A percentile compares a stretch with the other conserved stretches of the same genome.
phyloP scores from a whole-genome alignment of 2,329 filamentous ascomycete species.

The Aspergillus cejpii region DNA sequence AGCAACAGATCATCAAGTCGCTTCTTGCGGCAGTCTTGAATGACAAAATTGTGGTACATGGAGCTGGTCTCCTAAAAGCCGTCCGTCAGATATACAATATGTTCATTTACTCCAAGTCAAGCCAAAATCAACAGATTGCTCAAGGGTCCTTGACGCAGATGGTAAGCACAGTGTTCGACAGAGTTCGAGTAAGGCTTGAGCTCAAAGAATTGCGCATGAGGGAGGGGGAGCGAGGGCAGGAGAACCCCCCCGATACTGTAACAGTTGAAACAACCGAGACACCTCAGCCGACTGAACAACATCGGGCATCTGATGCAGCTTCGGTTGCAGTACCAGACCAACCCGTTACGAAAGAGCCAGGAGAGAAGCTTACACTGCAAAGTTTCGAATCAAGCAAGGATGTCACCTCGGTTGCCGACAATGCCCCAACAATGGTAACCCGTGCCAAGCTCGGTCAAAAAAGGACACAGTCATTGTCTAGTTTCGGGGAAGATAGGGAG shows the following conservation, averaged over 20 bases:
- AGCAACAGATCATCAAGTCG: constrained; percentile 97
- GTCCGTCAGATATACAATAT: constrained; percentile 99
- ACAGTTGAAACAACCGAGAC: constrained; percentile 35
- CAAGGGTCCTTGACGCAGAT: constrained; percentile 97
- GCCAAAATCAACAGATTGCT: constrained; percentile 90
- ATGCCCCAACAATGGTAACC: constrained; percentile 61
- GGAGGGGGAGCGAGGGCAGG: constrained; percentile 31
- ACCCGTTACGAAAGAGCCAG: constrained; percentile 48
- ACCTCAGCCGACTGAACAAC: constrained; percentile 44
- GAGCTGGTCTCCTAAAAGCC: constrained; percentile 89
- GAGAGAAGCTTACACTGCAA: constrained; percentile 58
- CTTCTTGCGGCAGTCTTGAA: constrained; percentile 90
- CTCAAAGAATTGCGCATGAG: constrained; percentile 72
- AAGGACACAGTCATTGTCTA: constrained; percentile 41
- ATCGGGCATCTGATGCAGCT: constrained; percentile 39
- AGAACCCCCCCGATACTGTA: constrained; percentile 33
- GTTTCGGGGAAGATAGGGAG: constrained; percentile 34
- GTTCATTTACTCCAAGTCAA: constrained; percentile 89
- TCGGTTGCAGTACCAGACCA: constrained; percentile 34
- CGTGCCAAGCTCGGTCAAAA: constrained; percentile 47
- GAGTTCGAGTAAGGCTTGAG: constrained; percentile 78
- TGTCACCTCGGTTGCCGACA: constrained; percentile 59
- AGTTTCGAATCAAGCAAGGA: constrained; percentile 64
- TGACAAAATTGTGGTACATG: constrained; percentile 97
- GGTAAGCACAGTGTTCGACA: constrained; percentile 95